Conservation (phyloP, 2,329 filamentous ascomycete species). For the Cercospora zeae-maydis region DNA sequence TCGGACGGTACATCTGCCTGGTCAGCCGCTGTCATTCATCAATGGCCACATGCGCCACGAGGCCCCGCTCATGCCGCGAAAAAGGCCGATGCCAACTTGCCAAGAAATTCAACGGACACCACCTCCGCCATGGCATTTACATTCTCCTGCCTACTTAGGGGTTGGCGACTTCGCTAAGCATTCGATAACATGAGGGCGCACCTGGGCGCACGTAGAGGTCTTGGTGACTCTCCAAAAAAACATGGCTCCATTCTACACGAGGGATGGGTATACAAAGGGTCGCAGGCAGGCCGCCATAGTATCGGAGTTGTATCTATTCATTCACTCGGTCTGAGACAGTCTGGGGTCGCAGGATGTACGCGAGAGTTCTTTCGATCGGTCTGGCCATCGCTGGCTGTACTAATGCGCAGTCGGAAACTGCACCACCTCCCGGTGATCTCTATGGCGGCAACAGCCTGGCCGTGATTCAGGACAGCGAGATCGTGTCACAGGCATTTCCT, state of each 20-base stretch:
- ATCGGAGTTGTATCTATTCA: background rate
- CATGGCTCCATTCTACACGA: background rate
- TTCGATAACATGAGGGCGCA: background rate
- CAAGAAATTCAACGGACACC: background rate
- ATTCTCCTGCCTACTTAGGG: background rate
- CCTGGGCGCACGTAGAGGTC: background rate
- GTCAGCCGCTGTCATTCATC: background rate
- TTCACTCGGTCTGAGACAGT: background rate
- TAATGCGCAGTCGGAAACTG: background rate
- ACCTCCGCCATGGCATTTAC: background rate
- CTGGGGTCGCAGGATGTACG: background rate
- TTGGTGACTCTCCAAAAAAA: background rate
- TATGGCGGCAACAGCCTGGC: slow-evolving; percentile 1
- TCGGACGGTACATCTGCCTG: background rate
- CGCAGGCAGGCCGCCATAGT: background rate
- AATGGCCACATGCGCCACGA: background rate
- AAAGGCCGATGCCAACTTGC: background rate
- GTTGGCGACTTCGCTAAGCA: background rate
- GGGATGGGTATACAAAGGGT: background rate
- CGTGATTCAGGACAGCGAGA: slow-evolving; percentile 11
- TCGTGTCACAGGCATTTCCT: slow-evolving; percentile 35
- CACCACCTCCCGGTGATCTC: background rate
- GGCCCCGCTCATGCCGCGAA: background rate
- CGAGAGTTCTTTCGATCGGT: background rate
- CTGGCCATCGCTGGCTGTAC: background rate